Percentiles rank a stretch among this genome's conserved stretches.
Conservation (phyloP, 345 rosid species). For the Litchi chinensis region DNA sequence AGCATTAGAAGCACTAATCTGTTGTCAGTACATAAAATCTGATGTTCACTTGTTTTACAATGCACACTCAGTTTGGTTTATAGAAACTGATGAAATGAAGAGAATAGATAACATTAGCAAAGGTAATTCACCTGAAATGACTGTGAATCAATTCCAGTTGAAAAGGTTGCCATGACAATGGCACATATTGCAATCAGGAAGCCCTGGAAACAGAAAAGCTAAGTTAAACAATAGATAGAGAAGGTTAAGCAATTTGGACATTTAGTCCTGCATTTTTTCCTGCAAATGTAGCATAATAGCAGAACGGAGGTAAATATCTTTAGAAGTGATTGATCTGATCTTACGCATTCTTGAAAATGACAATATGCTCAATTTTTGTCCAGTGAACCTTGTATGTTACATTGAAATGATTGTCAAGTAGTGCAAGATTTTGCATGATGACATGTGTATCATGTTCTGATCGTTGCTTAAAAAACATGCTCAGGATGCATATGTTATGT, state of each 20-base stretch:
- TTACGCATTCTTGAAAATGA: background rate
- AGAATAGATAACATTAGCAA: background rate
- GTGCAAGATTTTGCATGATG: background rate
- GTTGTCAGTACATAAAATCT: conserved; percentile 5
- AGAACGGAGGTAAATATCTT: too few species aligned
- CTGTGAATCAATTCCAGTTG: conserved; percentile 88
- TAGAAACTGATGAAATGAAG: background rate
- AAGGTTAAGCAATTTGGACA: background rate
- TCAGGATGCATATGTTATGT: background rate
- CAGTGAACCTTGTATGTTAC: background rate
- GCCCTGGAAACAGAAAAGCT: conserved; percentile 43
- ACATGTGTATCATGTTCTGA: background rate
- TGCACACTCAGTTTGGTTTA: background rate
- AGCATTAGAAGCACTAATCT: conserved; percentile 8
- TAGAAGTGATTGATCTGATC: background rate
- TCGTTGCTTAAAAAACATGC: background rate
- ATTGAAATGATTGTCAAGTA: background rate
- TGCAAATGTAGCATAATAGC: too few species aligned
- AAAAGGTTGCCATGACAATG: conserved; percentile 87
- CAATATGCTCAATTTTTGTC: background rate
- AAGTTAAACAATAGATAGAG: conserved; percentile 1
- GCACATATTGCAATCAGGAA: conserved; percentile 81
- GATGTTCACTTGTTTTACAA: background rate
- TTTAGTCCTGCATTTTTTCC: too few species aligned
- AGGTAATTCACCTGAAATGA: conserved; percentile 64